These are phyloP conservation scores for Hansenula lynferdii DNA, from an alignment of 1,139 yeast genomes.

Conservation along the genomic window DNA sequence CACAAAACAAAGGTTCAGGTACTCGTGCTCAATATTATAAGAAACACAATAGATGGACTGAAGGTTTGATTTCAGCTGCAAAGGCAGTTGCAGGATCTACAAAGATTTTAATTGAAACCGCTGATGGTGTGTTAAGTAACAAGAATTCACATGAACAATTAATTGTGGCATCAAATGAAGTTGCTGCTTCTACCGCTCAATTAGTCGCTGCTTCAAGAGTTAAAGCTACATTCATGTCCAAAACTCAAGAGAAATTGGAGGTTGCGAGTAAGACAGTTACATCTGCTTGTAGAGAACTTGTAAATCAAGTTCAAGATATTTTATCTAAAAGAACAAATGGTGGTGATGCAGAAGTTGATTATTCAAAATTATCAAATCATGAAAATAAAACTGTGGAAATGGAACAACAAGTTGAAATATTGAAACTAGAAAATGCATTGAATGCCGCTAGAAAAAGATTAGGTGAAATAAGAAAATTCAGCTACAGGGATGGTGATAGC, in stretches of 20 bases:
- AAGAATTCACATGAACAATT: constrained; percentile 73
- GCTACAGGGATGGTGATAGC: constrained; percentile 22
- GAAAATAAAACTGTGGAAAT: constrained; percentile 85
- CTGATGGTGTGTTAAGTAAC: constrained; percentile 74
- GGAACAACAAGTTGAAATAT: constrained; percentile 92
- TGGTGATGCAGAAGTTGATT: constrained; percentile 49
- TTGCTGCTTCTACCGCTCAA: constrained; percentile 91
- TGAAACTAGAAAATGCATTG: constrained; percentile 74
- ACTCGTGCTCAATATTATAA: constrained; percentile 76
- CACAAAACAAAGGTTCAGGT: constrained; percentile 61
- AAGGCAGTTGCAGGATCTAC: constrained; percentile 87
- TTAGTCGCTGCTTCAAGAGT: constrained; percentile 90
- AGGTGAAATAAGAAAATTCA: constrained; percentile 76
- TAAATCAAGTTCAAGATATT: constrained; percentile 64
- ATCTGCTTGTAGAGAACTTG: constrained; percentile 69
- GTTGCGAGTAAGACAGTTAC: constrained; percentile 65
- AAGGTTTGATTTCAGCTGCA: constrained; percentile 88
- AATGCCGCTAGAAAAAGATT: constrained; percentile 71
- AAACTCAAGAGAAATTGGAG: constrained; percentile 74
- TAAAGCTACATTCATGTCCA: constrained; percentile 72
- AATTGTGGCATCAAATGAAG: constrained; percentile 88
- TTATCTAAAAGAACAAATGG: constrained; percentile 32
- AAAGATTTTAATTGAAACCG: constrained; percentile 71
- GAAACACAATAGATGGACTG: constrained; percentile 91
- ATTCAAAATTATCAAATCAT: constrained; percentile 64